Evolutionary conservation across 768 basidiomycete species (phyloP), one percentile per base, ranked within the genome.

Genomic region (Leccinum olivaceopallidum): DNA sequence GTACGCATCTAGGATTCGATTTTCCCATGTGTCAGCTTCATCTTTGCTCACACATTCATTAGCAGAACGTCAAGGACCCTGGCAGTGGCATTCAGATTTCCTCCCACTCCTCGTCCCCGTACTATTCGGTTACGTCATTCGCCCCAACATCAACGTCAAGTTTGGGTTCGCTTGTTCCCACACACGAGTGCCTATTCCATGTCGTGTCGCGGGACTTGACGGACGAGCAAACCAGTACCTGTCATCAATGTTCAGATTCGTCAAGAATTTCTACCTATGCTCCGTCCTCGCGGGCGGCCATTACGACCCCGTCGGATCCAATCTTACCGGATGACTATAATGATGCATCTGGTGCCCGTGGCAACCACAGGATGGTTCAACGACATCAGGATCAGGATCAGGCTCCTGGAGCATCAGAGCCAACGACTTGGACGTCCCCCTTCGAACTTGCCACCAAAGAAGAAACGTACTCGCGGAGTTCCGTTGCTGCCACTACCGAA

Each of bases 111-210:
- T 39, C 60, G 13, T 58, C 67, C 5, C 59, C 63, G 3, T 70
- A 67, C 32, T 44, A n/a, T 44, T 52, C 60, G 0, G 26, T 64
- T 53, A 60, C 62, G 47, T 65, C 71, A 58, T 59, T 32, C 14
- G 72, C 66, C 6, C 59, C 64, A 24, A 57, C 57, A 0, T 73
- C 72, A 1, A 73, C 70, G 13, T 73, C 72, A 8, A 73, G 72
- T 22, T 57, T 73, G 12, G 72, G 72, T 42, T 73, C 72, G 30
- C 18, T 73, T 4, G n/a, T 73, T 32, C 69, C 73, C 14, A 59
- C 51, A 1, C 36, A 72, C 26, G 72, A 73, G 51, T 65, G 67
- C 4, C 30, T 67, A 7, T 75, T 75, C 52, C 60, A 61, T 7
- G 20, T 63, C 14, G 14, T 51, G 14, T 62, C 65, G 52, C 60